phyloP scores from a whole-genome alignment of 768 basidiomycete genomes.

The Cystobasidium ongulense region DNA sequence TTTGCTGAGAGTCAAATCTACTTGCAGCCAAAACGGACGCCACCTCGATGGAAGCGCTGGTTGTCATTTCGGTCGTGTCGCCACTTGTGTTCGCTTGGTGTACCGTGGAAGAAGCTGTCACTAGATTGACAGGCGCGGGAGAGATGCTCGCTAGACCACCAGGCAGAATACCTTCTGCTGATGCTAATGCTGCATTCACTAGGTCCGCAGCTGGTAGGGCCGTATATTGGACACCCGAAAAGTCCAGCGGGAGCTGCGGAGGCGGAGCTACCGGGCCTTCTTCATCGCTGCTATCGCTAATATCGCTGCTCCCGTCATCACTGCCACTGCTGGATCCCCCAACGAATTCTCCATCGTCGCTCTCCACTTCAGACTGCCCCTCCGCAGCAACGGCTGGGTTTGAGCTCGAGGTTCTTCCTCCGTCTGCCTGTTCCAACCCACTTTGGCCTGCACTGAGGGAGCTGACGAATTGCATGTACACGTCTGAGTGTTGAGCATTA shows the following conservation, averaged over 20 bases:
- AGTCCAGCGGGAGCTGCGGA: not conserved
- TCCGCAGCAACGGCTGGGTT: not conserved
- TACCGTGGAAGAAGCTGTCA: not conserved
- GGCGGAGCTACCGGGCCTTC: not conserved
- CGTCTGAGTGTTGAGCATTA: not conserved
- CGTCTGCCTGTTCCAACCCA: not conserved
- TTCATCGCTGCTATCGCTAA: not conserved
- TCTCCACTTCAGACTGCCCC: not conserved
- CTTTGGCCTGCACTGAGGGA: not conserved
- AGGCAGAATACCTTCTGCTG: conserved; percentile 3
- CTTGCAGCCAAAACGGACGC: not conserved
- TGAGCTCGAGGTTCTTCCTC: not conserved
- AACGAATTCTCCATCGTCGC: conserved; percentile 20
- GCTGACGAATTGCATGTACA: not conserved
- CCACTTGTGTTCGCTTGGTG: not conserved
- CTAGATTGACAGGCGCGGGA: not conserved
- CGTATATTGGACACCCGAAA: not conserved
- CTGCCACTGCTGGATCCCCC: conserved; percentile 4
- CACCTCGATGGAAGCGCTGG: not conserved
- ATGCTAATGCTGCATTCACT: not conserved
- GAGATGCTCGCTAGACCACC: not conserved
- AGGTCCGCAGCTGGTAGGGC: not conserved
- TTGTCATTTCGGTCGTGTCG: conserved; percentile 23
- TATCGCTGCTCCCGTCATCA: not conserved
- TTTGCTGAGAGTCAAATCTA: not conserved